Conservation (phyloP, 2,329 filamentous ascomycete species). For the Nemania bipapillata region DNA sequence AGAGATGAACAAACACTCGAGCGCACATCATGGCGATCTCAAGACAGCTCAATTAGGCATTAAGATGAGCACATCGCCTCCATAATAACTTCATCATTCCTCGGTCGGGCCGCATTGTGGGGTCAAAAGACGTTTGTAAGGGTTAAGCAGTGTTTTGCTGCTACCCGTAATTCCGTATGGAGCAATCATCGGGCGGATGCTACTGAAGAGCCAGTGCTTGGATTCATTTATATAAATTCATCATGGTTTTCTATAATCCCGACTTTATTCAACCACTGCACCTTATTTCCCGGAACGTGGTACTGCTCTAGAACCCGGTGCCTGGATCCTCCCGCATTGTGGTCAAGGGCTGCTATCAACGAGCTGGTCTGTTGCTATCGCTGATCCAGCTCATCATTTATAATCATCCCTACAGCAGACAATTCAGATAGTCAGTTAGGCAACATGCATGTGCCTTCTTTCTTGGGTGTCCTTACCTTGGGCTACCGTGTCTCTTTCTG, state of each 20-base stretch:
- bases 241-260: background rate
- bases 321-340: background rate
- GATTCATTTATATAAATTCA: slow-evolving; percentile 10
- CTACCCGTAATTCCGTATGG: slow-evolving; percentile 25
- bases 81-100: slow-evolving; percentile 1
- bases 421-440: background rate
- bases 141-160: slow-evolving; percentile 4
- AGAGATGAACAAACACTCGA: background rate
- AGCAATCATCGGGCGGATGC: background rate
- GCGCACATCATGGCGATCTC: background rate
- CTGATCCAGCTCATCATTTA: background rate
- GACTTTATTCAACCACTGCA: background rate
- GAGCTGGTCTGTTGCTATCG: background rate
- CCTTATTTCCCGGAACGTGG: background rate
- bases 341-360: background rate
- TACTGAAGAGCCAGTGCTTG: background rate
- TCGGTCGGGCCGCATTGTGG: slow-evolving; percentile 16
- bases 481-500: background rate
- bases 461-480: slow-evolving; percentile 27
- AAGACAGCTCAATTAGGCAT: slow-evolving; percentile 21
- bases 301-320: background rate
- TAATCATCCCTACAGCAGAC: background rate
- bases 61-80: slow-evolving; percentile 19
- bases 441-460: slow-evolving; percentile 22
- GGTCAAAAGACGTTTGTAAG: background rate